Percentiles rank a stretch among this genome's conserved stretches.
These are phyloP conservation scores for Alternaria atra DNA, from an alignment of 2,329 filamentous ascomycete genomes.

Conservation along the genomic window DNA sequence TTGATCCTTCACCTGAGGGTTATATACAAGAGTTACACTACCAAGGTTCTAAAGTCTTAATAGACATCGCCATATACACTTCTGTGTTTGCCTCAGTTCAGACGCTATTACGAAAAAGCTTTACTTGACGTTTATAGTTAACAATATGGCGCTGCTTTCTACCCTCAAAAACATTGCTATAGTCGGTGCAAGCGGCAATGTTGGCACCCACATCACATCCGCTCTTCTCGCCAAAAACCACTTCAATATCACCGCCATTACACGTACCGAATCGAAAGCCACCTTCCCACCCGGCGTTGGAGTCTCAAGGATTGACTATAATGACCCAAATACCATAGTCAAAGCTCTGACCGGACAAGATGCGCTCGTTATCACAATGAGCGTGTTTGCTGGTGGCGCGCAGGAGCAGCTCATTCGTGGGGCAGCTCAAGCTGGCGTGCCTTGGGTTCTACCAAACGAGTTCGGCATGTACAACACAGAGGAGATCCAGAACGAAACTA, in stretches of 20 bases:
- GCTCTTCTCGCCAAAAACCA: constrained; percentile 59
- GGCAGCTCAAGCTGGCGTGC: constrained; percentile 49
- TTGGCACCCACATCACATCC: constrained; percentile 44
- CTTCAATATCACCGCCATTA: constrained; percentile 59
- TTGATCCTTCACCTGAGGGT: neutral
- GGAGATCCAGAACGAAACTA: constrained; percentile 8
- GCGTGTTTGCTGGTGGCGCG: constrained; percentile 32
- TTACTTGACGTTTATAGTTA: neutral
- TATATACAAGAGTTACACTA: neutral
- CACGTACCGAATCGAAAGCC: constrained; percentile 55
- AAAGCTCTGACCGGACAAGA: constrained; percentile 50
- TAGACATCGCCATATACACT: neutral
- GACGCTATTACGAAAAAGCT: neutral
- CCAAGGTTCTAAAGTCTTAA: neutral
- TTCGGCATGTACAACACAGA: constrained; percentile 47
- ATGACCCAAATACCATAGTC: constrained; percentile 51
- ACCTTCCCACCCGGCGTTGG: constrained; percentile 54
- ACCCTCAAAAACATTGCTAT: constrained; percentile 50
- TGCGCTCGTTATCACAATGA: constrained; percentile 52
- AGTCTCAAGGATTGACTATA: constrained; percentile 60
- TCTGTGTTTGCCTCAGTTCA: neutral
- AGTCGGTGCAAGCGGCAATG: constrained; percentile 46
- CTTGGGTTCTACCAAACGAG: constrained; percentile 53
- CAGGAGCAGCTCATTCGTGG: constrained; percentile 47
- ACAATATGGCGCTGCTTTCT: neutral